These are phyloP conservation scores for Neurospora sp. DNA, from an alignment of 495 filamentous ascomycete species.

Conservation along the genomic window DNA sequence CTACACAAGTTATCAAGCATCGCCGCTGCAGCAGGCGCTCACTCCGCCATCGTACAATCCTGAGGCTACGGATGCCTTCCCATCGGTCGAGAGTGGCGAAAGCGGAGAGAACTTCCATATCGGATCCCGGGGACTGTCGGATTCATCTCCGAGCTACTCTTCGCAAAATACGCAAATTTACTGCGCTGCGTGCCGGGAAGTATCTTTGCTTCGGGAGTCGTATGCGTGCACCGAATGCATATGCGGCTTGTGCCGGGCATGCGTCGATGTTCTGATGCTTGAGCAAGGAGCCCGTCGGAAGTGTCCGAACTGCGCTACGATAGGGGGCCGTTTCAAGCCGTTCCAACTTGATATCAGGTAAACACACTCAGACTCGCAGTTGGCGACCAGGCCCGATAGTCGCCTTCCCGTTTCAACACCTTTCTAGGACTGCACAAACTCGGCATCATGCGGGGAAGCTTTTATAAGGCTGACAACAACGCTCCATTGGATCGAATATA, in stretches of 20 bases:
- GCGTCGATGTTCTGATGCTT: slow-evolving; percentile 66
- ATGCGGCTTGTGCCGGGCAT: slow-evolving; percentile 77
- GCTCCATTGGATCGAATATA: neutral
- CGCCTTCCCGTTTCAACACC: neutral
- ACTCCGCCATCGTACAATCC: slow-evolving; percentile 66
- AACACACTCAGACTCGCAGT: neutral
- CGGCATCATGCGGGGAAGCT: neutral
- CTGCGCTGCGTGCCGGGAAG: slow-evolving; percentile 69
- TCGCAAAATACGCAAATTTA: slow-evolving; percentile 69
- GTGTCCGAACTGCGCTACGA: slow-evolving; percentile 55
- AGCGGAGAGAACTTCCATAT: slow-evolving; percentile 59
- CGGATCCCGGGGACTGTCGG: slow-evolving; percentile 38
- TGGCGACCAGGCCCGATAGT: neutral
- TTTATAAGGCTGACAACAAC: neutral
- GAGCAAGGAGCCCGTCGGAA: slow-evolving; percentile 50
- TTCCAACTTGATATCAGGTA: slow-evolving; percentile 57
- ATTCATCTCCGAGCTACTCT: slow-evolving; percentile 45
- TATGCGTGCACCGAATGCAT: slow-evolving; percentile 94
- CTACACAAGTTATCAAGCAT: slow-evolving; percentile 70
- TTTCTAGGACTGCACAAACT: neutral
- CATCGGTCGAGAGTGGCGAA: slow-evolving; percentile 64
- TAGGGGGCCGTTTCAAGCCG: slow-evolving; percentile 58
- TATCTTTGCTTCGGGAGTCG: slow-evolving; percentile 64
- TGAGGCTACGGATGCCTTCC: slow-evolving; percentile 64
- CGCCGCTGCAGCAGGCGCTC: slow-evolving; percentile 74